Base-by-base conservation (phyloP, 108 stramenopile species). In the Nitzschia sp. region DNA sequence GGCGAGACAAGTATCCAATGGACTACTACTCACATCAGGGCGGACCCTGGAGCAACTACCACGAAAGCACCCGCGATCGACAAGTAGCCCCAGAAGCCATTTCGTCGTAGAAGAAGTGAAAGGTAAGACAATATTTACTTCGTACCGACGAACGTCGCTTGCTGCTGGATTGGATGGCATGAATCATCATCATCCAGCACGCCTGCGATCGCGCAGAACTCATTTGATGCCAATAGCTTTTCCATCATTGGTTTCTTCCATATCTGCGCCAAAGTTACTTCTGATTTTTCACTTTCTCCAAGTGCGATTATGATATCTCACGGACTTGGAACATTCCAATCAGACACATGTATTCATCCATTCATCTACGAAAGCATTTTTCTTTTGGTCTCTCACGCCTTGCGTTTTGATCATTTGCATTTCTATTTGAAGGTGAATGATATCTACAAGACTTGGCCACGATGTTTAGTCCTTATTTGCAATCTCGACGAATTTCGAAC, bases 41-140 rank as follows among this genome's bases (percentile, higher is more conserved):
- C 45, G 96, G 96, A 26, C 83, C 86, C 13, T 99, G 98, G 98
- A 90, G 87, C 38, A 99, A 99, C 70, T 96, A 96, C 62, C 75
- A 90, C 65, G 83, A 78, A 9, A 59, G 62, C 8, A 88, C 86
- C 45, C 83, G 80, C 31, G 58, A 75, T 47, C 71, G 87, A 58
- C 65, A 45, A 25, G 31, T 5, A 11, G 38, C 34, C 5, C 2
- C n/a, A n/a, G n/a, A n/a, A n/a, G n/a, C n/a, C n/a, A n/a, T n/a
- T n/a, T n/a, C n/a, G n/a, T n/a, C n/a, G n/a, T n/a, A n/a, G n/a
- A n/a, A n/a, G n/a, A n/a, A n/a, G n/a, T n/a, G n/a, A n/a, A 19
- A n/a, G 48, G 48, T 50, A 50, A 21, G 17, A n/a, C n/a, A n/a
- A n/a, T n/a, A n/a, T n/a, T n/a, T n/a, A n/a, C n/a, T n/a, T n/a